phyloP scores from a whole-genome alignment of 2,329 filamentous ascomycete species.

The Trichophyton mentagrophytes region DNA sequence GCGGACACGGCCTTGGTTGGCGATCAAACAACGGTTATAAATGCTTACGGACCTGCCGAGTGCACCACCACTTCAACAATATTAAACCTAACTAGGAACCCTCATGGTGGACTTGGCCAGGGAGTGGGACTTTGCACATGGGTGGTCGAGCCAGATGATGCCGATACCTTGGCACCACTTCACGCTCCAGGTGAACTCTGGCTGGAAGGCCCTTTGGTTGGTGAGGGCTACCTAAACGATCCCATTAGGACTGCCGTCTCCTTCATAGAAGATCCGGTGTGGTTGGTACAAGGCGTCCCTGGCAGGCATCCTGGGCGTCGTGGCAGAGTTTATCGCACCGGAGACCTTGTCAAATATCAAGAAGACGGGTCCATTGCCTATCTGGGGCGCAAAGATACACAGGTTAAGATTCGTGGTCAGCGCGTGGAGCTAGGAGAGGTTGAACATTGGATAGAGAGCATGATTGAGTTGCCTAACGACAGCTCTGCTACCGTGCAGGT shows the following conservation, averaged over 20 bases:
- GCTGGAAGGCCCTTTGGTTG: constrained; percentile 28
- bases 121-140: constrained; percentile 18
- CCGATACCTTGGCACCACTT: constrained; percentile 25
- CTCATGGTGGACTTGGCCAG: constrained; percentile 26
- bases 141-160: constrained; percentile 26
- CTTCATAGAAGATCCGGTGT: constrained; percentile 42
- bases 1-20: constrained; percentile 27
- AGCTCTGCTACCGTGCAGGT: neutral
- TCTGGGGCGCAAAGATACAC: constrained; percentile 8
- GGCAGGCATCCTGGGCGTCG: constrained; percentile 5
- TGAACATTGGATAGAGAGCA: neutral
- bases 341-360: constrained; percentile 17
- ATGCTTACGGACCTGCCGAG: constrained; percentile 34
- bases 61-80: constrained; percentile 30
- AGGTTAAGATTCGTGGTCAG: constrained; percentile 5
- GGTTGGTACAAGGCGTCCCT: constrained; percentile 37
- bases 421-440: constrained; percentile 4
- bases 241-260: constrained; percentile 22
- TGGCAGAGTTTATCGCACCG: constrained; percentile 44
- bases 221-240: constrained; percentile 30
- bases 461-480: neutral
- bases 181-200: constrained; percentile 27
- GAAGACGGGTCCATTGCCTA: constrained; percentile 13
- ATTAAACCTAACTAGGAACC: constrained; percentile 26
- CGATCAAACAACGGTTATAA: constrained; percentile 31